These are phyloP conservation scores for Macrocybe gigantea DNA, from an alignment of 768 basidiomycete genomes.

Conservation along the genomic window DNA sequence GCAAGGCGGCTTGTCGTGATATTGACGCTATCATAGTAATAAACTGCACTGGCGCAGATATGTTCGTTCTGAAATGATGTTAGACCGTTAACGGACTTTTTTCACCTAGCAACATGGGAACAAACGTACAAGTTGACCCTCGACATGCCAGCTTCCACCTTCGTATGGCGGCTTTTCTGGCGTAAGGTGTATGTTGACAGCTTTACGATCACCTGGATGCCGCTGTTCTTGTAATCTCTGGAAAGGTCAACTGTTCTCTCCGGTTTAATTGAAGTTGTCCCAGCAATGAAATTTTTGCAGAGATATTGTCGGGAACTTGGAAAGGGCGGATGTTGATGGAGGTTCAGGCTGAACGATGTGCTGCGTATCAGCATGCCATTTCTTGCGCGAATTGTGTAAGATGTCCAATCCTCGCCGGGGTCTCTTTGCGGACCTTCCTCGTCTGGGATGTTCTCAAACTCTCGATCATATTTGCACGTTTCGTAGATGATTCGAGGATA, in stretches of 20 bases:
- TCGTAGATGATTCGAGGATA: constrained; percentile 6
- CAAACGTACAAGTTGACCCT: constrained; percentile 17
- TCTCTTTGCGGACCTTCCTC: constrained; percentile 3
- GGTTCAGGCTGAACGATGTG: constrained; percentile 10
- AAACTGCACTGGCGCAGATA: constrained; percentile 18
- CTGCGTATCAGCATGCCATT: constrained; percentile 2
- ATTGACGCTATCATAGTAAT: constrained; percentile 21
- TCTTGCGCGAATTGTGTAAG: constrained; percentile 1
- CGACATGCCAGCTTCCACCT: constrained; percentile 33
- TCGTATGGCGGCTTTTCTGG: constrained; percentile 29
- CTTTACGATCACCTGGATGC: constrained; percentile 25
- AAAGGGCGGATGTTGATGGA: constrained; percentile 5
- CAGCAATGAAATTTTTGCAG: constrained; percentile 3
- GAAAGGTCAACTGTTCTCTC: constrained; percentile 5
- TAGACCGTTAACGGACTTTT: no score
- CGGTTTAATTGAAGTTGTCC: background rate
- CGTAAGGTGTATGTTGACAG: constrained; percentile 25
- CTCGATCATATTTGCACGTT: constrained; percentile 2
- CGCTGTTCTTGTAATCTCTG: constrained; percentile 6
- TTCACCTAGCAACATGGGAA: background rate
- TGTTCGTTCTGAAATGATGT: constrained; percentile 15
- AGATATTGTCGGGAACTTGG: background rate
- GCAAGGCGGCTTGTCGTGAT: constrained; percentile 20
- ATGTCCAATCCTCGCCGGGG: constrained; percentile 7
- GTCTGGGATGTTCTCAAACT: constrained; percentile 1